phyloP scores from a whole-genome alignment of 2,329 filamentous ascomycete species.

The Cordyceps pruinosa region DNA sequence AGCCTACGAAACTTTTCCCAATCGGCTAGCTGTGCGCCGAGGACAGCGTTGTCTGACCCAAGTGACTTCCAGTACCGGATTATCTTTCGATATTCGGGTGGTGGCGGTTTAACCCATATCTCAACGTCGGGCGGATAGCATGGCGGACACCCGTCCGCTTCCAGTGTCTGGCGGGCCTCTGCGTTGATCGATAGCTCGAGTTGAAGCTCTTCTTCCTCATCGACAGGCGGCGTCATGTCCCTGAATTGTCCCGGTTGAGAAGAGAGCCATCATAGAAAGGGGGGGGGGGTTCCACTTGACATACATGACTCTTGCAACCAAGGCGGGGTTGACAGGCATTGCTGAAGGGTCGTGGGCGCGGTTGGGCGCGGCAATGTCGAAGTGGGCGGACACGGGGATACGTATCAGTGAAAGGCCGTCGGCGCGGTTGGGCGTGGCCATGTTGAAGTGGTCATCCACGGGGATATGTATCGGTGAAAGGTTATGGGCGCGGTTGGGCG shows the following conservation, averaged over 20 bases:
- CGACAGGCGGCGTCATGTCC: background rate
- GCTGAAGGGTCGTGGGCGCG: background rate
- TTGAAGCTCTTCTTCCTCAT: background rate
- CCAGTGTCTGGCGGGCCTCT: background rate
- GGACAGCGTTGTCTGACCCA: too few relatives aligned
- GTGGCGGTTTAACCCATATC: background rate
- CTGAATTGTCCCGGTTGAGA: too few relatives aligned
- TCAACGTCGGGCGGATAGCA: background rate
- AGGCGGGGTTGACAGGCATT: background rate
- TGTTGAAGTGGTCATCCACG: too few relatives aligned
- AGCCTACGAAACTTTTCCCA: too few relatives aligned
- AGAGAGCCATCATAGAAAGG: too few relatives aligned
- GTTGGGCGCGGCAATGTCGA: too few relatives aligned
- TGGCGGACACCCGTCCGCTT: background rate
- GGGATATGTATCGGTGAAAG: too few relatives aligned
- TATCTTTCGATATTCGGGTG: background rate
- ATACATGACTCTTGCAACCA: background rate
- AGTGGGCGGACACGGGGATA: too few relatives aligned
- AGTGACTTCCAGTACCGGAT: background rate
- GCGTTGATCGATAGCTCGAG: background rate
- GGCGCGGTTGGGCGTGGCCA: too few relatives aligned
- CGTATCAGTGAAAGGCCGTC: too few relatives aligned
- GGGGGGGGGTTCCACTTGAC: background rate
- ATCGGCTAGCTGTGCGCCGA: too few relatives aligned
- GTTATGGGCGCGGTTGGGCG: too few relatives aligned